Percentiles rank a stretch among this genome's conserved stretches.
These are phyloP conservation scores for Meira miltonrushii DNA, from an alignment of 1,284 basidiomycete species.

Conservation along the genomic window DNA sequence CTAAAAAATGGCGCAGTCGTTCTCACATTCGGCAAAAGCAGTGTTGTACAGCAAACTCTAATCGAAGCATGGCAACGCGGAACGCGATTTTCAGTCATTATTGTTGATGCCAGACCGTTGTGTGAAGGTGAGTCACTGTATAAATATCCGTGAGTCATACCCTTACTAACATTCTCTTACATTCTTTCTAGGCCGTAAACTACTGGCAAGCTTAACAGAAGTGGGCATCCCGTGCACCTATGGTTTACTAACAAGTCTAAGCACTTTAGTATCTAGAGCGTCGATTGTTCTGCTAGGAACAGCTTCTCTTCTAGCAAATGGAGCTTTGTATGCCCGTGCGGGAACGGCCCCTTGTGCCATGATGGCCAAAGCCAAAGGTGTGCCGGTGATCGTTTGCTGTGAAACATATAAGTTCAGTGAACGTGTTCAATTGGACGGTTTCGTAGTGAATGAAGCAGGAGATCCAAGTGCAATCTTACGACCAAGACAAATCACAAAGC, in stretches of 20 bases:
- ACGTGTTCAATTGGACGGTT: slow-evolving; percentile 83
- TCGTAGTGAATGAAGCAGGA: slow-evolving; percentile 94
- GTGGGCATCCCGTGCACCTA: slow-evolving; percentile 83
- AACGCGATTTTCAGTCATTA: slow-evolving; percentile 77
- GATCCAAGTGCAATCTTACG: slow-evolving; percentile 42
- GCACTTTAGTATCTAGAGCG: slow-evolving; percentile 67
- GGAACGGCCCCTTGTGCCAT: slow-evolving; percentile 94
- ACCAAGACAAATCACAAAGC: neutral
- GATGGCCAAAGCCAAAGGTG: slow-evolving; percentile 81
- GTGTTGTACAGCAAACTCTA: slow-evolving; percentile 84
- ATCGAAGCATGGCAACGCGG: slow-evolving; percentile 64
- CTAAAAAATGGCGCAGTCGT: slow-evolving; percentile 90
- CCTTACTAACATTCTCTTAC: neutral
- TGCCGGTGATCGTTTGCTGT: slow-evolving; percentile 92
- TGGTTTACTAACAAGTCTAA: slow-evolving; percentile 79
- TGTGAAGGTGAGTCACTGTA: slow-evolving; percentile 65
- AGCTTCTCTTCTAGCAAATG: slow-evolving; percentile 88
- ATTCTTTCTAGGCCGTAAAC: slow-evolving; percentile 64
- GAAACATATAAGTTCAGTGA: slow-evolving; percentile 99
- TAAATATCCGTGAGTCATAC: neutral
- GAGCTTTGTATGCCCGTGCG: slow-evolving; percentile 85
- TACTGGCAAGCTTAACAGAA: slow-evolving; percentile 68
- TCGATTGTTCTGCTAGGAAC: slow-evolving; percentile 85
- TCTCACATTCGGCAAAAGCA: slow-evolving; percentile 89
- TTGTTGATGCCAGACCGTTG: slow-evolving; percentile 90